Evolutionary conservation across 164 flowering plant genomes (phyloP).

Genomic region (Stephania japonica): DNA sequence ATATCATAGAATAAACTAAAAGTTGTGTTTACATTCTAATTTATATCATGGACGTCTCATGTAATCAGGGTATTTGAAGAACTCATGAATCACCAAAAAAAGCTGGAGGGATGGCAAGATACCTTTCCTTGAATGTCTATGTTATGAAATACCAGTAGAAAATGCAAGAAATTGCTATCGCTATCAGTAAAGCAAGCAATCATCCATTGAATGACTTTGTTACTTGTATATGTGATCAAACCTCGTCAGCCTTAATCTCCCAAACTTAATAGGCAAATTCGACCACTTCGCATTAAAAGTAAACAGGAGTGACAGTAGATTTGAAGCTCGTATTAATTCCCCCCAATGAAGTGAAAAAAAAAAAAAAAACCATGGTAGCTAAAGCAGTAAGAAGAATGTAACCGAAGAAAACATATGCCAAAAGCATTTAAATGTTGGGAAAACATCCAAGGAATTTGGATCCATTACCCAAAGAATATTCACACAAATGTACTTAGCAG

Average conservation of each 20-base stretch:
- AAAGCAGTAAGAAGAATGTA: background rate
- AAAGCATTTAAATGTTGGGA: conserved; percentile 1
- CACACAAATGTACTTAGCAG: background rate
- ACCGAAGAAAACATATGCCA: background rate
- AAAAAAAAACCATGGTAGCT: background rate
- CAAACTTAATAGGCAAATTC: background rate
- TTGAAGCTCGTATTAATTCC: background rate
- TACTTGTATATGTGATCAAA: background rate
- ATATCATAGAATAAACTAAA: background rate
- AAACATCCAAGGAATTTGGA: background rate
- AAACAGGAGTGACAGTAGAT: background rate
- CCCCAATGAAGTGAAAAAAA: background rate
- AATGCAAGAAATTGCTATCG: background rate
- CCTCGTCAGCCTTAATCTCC: background rate
- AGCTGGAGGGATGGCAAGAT: background rate
- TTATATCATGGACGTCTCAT: background rate
- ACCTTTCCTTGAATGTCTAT: background rate
- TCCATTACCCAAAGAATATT: background rate
- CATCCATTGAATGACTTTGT: background rate
- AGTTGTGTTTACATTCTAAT: background rate
- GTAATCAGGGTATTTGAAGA: background rate
- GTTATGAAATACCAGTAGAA: background rate
- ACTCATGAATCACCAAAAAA: background rate
- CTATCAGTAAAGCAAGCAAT: background rate
- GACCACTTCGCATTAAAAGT: background rate